Percentiles rank a stretch among this genome's conserved stretches.
phyloP scores from a whole-genome alignment of 345 rosid species.

The Aethionema arabicum region DNA sequence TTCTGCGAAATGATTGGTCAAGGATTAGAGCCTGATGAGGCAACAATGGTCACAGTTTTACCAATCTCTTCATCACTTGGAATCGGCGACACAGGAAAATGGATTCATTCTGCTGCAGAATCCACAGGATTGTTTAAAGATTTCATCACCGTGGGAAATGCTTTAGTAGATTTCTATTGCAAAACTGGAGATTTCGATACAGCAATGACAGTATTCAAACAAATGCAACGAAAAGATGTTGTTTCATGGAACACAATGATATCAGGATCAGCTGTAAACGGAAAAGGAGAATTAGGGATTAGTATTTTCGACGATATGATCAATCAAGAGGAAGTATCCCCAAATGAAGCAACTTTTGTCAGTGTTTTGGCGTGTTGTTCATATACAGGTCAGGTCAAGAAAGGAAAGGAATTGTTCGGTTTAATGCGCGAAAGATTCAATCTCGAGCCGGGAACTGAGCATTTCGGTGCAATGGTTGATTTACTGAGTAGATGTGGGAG shows the following conservation, averaged over 20 bases:
- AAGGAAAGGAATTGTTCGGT: conserved; percentile 50
- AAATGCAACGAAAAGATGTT: conserved; percentile 51
- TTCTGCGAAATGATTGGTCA: conserved; percentile 60
- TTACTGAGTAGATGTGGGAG: conserved; percentile 59
- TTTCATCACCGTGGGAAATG: conserved; percentile 56
- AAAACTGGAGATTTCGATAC: conserved; percentile 59
- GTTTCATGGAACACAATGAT: conserved; percentile 74
- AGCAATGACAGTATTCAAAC: conserved; percentile 42
- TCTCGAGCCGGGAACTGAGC: conserved; percentile 58
- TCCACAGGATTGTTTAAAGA: conserved; percentile 43
- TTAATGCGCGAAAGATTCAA: conserved; percentile 42
- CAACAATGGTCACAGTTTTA: conserved; percentile 56
- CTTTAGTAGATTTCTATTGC: conserved; percentile 58
- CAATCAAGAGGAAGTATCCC: conserved; percentile 35
- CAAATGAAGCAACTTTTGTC: conserved; percentile 54
- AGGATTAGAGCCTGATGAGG: conserved; percentile 61
- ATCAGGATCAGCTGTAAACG: conserved; percentile 59
- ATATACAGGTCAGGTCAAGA: conserved; percentile 57
- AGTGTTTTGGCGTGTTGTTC: conserved; percentile 64
- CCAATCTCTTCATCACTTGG: conserved; percentile 66
- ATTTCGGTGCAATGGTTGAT: conserved; percentile 74
- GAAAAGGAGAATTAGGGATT: conserved; percentile 56
- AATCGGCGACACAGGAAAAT: conserved; percentile 47
- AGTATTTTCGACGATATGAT: conserved; percentile 58
- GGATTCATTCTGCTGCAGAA: conserved; percentile 54